Conservation (phyloP, 257 asterid species). For the Scutellaria barbata region DNA sequence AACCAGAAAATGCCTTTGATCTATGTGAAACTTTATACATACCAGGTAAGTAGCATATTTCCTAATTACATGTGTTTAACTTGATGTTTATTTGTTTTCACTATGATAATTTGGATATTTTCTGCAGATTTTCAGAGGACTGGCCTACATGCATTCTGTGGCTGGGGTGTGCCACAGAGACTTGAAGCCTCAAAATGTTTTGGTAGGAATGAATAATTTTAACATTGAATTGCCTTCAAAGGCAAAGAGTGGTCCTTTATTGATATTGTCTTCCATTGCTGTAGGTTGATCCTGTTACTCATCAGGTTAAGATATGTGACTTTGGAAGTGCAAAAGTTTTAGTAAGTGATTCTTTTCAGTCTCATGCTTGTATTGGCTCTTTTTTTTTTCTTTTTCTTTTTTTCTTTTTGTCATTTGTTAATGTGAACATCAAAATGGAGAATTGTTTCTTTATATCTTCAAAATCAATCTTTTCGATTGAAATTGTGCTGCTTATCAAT, state of each 20-base stretch:
- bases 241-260: constrained; percentile 17
- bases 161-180: constrained; percentile 95
- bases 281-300: constrained; percentile 85
- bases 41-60: constrained; percentile 64
- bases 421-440: constrained; percentile 1
- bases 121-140: constrained; percentile 85
- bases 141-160: constrained; percentile 96
- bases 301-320: constrained; percentile 92
- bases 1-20: constrained; percentile 93
- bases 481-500: constrained; percentile 17
- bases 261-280: constrained; percentile 28
- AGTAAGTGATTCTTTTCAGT: constrained; percentile 53
- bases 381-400: not conserved
- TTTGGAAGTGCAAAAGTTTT: constrained; percentile 97
- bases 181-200: constrained; percentile 93
- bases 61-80: constrained; percentile 7
- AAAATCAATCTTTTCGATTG: not conserved
- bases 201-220: constrained; percentile 51
- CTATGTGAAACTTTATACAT: constrained; percentile 87
- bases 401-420: not conserved
- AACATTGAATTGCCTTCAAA: not conserved
- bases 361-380: constrained; percentile 2
- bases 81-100: constrained; percentile 22
- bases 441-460: constrained; percentile 7
- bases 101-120: constrained; percentile 21